A percentile compares a stretch with the other conserved stretches of the same genome.
Conservation (phyloP, 345 rosid species). For the Eucalyptus rudis region DNA sequence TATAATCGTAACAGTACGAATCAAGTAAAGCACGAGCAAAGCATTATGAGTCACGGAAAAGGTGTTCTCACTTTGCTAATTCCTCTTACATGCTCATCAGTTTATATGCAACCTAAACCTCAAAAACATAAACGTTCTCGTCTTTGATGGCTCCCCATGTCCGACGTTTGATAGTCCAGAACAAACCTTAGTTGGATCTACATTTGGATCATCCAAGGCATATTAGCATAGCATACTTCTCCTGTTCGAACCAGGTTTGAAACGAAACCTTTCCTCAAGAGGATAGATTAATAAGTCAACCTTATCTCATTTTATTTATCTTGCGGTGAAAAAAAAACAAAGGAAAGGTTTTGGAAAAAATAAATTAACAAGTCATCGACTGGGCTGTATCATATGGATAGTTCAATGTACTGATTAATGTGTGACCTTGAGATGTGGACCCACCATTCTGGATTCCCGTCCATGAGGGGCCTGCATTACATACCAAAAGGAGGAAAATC, state of each 20-base stretch:
- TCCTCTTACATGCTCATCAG: neutral
- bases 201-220: no score
- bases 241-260: rapidly evolving
- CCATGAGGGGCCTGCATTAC: constrained; percentile 2
- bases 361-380: no score
- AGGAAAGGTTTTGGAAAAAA: no score
- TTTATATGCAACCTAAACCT: neutral
- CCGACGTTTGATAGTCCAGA: neutral
- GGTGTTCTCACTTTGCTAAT: neutral
- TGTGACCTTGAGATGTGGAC: neutral
- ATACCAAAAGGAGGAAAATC: neutral
- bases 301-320: no score
- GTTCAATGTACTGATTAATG: no score
- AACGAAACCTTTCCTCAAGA: no score
- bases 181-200: neutral
- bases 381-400: no score
- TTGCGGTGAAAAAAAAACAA: no score
- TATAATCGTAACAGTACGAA: neutral
- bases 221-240: no score
- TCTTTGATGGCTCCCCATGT: neutral
- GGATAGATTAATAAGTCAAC: no score
- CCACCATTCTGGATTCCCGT: neutral
- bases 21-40: neutral
- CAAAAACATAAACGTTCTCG: neutral
- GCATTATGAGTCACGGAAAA: neutral